These are phyloP conservation scores for Entomortierella beljakovae DNA, from an alignment of 192 early-diverging fungal species.

Conservation along the genomic window DNA sequence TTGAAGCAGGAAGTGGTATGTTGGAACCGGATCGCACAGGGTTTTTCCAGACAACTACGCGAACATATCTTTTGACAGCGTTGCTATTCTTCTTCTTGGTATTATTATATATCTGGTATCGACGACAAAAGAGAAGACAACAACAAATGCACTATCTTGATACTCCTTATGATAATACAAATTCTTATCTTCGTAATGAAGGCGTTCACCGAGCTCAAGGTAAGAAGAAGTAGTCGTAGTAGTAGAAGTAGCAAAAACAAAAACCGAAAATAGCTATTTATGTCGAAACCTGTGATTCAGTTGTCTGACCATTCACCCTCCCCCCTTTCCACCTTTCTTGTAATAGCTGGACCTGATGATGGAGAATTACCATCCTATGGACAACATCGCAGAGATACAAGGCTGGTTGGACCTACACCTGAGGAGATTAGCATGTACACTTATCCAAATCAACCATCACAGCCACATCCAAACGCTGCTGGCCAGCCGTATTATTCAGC, in stretches of 20 bases:
- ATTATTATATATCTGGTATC: slow-evolving; percentile 35
- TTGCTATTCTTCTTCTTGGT: slow-evolving; percentile 22
- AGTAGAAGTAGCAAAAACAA: not conserved
- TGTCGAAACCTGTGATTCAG: too few relatives aligned
- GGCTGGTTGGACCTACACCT: slow-evolving; percentile 27
- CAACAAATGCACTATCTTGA: not conserved
- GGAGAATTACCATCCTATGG: slow-evolving; percentile 44
- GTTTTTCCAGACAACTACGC: slow-evolving; percentile 5
- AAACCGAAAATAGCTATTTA: slow-evolving; percentile 12
- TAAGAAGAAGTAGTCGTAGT: slow-evolving; percentile 8
- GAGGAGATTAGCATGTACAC: slow-evolving; percentile 52
- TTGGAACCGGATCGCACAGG: not conserved
- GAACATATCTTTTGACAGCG: slow-evolving; percentile 25
- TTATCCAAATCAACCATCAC: slow-evolving; percentile 9
- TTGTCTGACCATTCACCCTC: not conserved
- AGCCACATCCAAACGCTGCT: not conserved
- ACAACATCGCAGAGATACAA: slow-evolving; percentile 38
- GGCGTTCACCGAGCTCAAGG: slow-evolving; percentile 37
- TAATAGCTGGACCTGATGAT: slow-evolving; percentile 32
- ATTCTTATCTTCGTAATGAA: not conserved
- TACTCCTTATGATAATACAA: not conserved
- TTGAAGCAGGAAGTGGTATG: not conserved
- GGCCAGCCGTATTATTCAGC: not conserved
- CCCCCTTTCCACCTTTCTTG: not conserved
- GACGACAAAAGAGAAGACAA: slow-evolving; percentile 22